phyloP scores from a whole-genome alignment of 2,329 filamentous ascomycete genomes.

The Zymoseptoria pseudotritici region DNA sequence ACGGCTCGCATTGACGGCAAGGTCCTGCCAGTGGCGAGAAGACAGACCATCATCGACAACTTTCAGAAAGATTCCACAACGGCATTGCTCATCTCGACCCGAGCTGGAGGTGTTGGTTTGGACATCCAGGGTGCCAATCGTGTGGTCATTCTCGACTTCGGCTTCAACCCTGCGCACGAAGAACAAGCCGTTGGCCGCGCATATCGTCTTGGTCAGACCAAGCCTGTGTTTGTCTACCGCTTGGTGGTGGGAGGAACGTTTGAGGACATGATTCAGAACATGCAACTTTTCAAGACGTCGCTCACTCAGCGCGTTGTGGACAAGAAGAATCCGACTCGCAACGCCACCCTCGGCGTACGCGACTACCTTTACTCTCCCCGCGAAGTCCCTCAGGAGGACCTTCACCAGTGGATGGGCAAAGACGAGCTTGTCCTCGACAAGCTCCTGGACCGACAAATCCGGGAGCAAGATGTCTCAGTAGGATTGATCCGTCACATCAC shows the following conservation, averaged over 20 bases:
- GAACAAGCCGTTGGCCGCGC: conserved; percentile 81
- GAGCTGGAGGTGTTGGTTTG: conserved; percentile 71
- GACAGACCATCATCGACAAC: conserved; percentile 56
- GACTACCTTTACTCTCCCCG: conserved; percentile 56
- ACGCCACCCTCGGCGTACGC: conserved; percentile 46
- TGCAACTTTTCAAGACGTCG: conserved; percentile 73
- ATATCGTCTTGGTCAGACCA: conserved; percentile 76
- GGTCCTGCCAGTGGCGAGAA: conserved; percentile 43
- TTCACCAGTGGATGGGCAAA: conserved; percentile 47
- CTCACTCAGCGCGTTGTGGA: conserved; percentile 75
- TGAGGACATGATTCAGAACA: conserved; percentile 66
- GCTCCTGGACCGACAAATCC: conserved; percentile 46
- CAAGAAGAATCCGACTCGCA: conserved; percentile 66
- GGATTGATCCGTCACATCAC: conserved; percentile 29
- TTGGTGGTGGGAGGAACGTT: conserved; percentile 72
- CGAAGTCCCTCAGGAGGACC: conserved; percentile 44
- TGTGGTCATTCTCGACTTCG: conserved; percentile 78
- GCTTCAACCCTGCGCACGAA: conserved; percentile 73
- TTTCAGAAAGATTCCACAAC: conserved; percentile 56
- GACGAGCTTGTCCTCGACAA: conserved; percentile 54
- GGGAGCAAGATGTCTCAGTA: conserved; percentile 54
- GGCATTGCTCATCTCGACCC: conserved; percentile 76
- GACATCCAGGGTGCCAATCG: conserved; percentile 81
- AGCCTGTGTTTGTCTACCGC: conserved; percentile 77
- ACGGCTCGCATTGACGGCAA: conserved; percentile 60